Conservation (phyloP, 805 yeast genomes). For the Candida quercuum region DNA sequence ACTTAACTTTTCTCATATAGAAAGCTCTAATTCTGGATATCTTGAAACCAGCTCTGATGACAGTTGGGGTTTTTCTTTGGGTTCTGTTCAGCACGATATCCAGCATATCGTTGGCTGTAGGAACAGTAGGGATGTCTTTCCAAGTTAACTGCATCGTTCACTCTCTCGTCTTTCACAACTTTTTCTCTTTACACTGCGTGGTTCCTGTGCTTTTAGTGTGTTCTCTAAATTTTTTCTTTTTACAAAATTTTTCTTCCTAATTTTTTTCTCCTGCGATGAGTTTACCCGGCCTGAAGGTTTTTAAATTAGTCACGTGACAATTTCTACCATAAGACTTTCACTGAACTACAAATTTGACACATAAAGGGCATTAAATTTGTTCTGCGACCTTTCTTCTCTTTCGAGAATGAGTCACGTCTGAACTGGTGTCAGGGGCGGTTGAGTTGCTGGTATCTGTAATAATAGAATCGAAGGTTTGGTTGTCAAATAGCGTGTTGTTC, state of each 20-base stretch:
- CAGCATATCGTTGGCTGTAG: slow-evolving; percentile 86
- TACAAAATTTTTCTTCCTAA: slow-evolving; percentile 1
- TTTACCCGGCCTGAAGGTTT: slow-evolving; percentile 1
- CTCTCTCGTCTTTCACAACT: background rate
- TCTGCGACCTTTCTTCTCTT: too few species aligned
- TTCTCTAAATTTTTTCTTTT: background rate
- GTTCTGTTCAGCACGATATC: slow-evolving; percentile 96
- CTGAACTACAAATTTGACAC: too few species aligned
- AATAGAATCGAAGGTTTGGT: too few species aligned
- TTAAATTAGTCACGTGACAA: background rate
- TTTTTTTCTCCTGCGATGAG: slow-evolving; percentile 1
- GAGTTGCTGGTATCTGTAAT: too few species aligned
- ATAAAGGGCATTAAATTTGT: too few species aligned
- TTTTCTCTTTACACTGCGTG: too few species aligned
- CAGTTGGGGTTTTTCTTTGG: slow-evolving; percentile 99
- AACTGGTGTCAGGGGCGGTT: too few species aligned
- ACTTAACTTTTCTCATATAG: slow-evolving; percentile 96
- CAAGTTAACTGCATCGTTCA: slow-evolving; percentile 86
- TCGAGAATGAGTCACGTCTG: too few species aligned
- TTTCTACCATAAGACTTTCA: too few species aligned
- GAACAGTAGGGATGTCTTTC: slow-evolving; percentile 97
- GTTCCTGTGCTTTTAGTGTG: background rate
- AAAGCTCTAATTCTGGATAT: slow-evolving; percentile 95
- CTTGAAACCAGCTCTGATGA: slow-evolving; percentile 92
- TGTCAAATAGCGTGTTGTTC: too few species aligned